These are phyloP conservation scores for Fusarium sp. DNA, from an alignment of 2,329 filamentous ascomycete genomes.

Conservation along the genomic window DNA sequence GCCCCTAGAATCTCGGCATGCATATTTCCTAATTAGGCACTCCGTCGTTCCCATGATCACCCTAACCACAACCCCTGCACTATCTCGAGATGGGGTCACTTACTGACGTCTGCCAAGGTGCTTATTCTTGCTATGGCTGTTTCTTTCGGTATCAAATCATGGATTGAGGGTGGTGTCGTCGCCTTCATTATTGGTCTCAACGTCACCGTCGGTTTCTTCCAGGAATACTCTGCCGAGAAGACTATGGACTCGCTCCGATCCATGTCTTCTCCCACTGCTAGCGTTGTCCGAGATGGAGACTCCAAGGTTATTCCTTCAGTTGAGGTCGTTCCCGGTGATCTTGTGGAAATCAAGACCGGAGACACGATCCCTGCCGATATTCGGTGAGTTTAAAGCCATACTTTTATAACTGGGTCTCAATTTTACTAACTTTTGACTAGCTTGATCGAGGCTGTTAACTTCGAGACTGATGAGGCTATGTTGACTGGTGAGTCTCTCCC, in stretches of 20 bases:
- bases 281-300: slow-evolving; percentile 59
- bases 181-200: slow-evolving; percentile 70
- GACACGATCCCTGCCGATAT: slow-evolving; percentile 73
- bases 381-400: slow-evolving; percentile 62
- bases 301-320: slow-evolving; percentile 56
- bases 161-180: slow-evolving; percentile 72
- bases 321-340: slow-evolving; percentile 69
- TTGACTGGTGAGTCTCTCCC: slow-evolving; percentile 74
- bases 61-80: slow-evolving; percentile 17
- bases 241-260: slow-evolving; percentile 63
- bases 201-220: slow-evolving; percentile 65
- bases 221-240: slow-evolving; percentile 62
- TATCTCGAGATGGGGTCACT: slow-evolving; percentile 3
- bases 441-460: slow-evolving; percentile 71
- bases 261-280: slow-evolving; percentile 60
- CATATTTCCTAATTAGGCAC: slow-evolving; percentile 61
- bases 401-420: neutral
- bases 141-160: slow-evolving; percentile 69
- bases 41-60: slow-evolving; percentile 57
- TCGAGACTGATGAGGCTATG: slow-evolving; percentile 75
- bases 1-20: slow-evolving; percentile 42
- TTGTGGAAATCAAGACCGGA: slow-evolving; percentile 67
- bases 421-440: slow-evolving; percentile 63
- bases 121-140: slow-evolving; percentile 70
- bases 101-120: slow-evolving; percentile 53